Evolutionary conservation across 768 basidiomycete genomes (phyloP), one percentile per base, ranked within the genome.

Genomic region (Suillus clintonianus): DNA sequence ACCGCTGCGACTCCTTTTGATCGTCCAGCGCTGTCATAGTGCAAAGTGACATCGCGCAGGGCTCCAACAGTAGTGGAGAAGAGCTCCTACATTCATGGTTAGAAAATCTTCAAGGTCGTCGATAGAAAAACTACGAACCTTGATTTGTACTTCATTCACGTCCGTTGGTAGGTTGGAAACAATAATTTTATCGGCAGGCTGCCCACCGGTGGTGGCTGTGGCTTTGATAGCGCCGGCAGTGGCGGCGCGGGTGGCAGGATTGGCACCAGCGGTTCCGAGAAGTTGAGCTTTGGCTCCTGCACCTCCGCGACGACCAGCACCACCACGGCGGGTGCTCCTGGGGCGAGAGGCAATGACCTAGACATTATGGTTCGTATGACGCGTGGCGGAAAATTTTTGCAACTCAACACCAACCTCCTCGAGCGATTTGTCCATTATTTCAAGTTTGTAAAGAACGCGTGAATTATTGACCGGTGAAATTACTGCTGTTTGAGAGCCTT

Each of bases 151-250:
- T 75, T 99, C 96, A 68, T 94, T 97, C 60, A 99, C 97, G 72
- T 99, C 97, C 8, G 76, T 73, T 37, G 97, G 97, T 51, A 99
- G 88, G 76, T 96, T 96, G 67, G 92, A 94, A 61, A 99, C 94
- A 70, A 99, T 94, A 68, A 99, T 96, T 81, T 98, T 99, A 75
- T 92, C 89, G 2, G 93, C 83, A 1, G 74, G 63, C 19, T 74
- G 75, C 7, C 81, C 73, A 54, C 83, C 77, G 22, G 76, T 69
- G 27, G 82, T 65, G 13, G 83, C 69, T 8, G 77, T 71, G 39
- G 81, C 80, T 41, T 82, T 72, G 65, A 82, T 80, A 8, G 78
- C 68, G 24, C 79, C 79, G 37, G 79, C 74, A 22, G 79, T 77
- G 30, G 87, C 85, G 22, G 85, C 85, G 61, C 86, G 85, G 45